Base-by-base conservation (phyloP, 495 filamentous ascomycete species). In the Penicillium alfredii region DNA sequence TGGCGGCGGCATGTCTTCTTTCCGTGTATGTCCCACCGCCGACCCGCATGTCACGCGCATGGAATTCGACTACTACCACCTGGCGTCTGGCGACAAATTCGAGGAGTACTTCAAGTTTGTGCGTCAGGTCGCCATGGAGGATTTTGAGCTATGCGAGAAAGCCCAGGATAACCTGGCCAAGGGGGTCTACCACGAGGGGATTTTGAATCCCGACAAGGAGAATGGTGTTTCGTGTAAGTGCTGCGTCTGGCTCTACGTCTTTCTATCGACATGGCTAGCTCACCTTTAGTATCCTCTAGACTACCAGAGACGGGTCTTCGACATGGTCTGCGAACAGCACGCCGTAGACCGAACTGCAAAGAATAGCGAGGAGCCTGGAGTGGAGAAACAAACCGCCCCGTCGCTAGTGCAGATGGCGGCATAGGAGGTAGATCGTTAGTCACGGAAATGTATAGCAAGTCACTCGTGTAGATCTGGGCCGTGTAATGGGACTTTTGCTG, bases 21-120 rank as follows among this genome's bases (percentile, higher is more conserved):
- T 80, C 53, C 66, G 76, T 6, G 71, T 76, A 2, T 74, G 73
- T 44, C 76, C 76, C 0, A 73, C 69, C 0, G 55, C 63, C 1
- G 61, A 73, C 22, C 75, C 76, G 3, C 62, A 67, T 2, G 56
- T 75, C 14, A 72, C 68, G 1, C 61, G 74, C 14, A 80, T 80
- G 76, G 76, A 80, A 42, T 80, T 80, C 38, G 76, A 80, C 45
- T 80, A 80, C 39, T 80, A 76, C 44, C 71, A 78, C 35, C 40
- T 61, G 9, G 68, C 66, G 4, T 59, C 58, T 0, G 75, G 73
- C 0, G 69, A 76, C 13, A 69, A 73, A 38, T 80, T 80, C 33
- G 72, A 77, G 38, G 68, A 74, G 10, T 77, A 80, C 44, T 80
- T 63, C 45, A 71, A 69, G 19, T 80, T 80, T 41, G 72, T 77